Percentiles rank a stretch among this genome's conserved stretches.
Conservation (phyloP, 2,329 filamentous ascomycete genomes). For the Neofusicoccum kwambonambiense region DNA sequence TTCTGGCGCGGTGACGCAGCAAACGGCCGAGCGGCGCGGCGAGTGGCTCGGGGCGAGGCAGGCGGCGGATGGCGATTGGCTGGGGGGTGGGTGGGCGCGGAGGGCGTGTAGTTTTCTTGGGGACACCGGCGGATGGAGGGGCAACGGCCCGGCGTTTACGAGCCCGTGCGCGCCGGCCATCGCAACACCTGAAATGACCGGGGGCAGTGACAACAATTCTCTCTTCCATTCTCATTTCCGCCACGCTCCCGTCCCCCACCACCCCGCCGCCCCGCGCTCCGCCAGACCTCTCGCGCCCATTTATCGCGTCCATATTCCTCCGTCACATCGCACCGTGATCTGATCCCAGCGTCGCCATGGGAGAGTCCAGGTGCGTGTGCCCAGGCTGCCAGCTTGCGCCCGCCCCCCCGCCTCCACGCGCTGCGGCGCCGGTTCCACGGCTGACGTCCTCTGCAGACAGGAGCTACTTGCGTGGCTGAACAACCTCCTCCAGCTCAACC, state of each 20-base stretch:
- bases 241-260: not conserved
- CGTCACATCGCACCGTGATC: not conserved
- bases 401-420: conserved; percentile 21
- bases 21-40: not conserved
- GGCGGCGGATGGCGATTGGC: too few relatives aligned
- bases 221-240: not conserved
- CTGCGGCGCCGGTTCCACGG: conserved; percentile 21
- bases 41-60: too few relatives aligned
- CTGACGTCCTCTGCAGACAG: conserved; percentile 61
- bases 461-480: conserved; percentile 96
- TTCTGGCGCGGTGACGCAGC: not conserved
- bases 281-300: not conserved
- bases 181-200: conserved; percentile 17
- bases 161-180: not conserved
- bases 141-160: not conserved
- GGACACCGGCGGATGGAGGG: not conserved
- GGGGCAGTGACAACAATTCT: conserved; percentile 15
- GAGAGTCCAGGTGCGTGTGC: conserved; percentile 59
- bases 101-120: not conserved
- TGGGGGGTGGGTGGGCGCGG: not conserved
- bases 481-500: conserved; percentile 94
- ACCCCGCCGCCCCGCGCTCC: not conserved
- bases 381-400: conserved; percentile 5
- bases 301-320: not conserved
- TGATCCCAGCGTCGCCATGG: conserved; percentile 44